Evolutionary conservation across 2,329 filamentous ascomycete genomes (phyloP), one percentile per base, ranked within the genome.

Genomic region (Diaporthe citri): DNA sequence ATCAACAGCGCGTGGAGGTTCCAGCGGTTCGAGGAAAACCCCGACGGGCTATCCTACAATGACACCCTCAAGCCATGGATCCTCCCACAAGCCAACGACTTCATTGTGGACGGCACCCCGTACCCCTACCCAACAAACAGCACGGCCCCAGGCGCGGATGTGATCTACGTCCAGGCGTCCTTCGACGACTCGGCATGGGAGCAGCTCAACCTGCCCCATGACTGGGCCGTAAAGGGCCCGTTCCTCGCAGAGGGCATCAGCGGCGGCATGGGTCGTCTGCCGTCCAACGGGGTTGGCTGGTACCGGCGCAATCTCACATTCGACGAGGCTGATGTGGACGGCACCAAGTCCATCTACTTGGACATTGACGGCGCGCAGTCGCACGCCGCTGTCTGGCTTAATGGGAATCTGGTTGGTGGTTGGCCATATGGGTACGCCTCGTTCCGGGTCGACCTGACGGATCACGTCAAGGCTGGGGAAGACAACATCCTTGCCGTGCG

Each of bases 311-410:
- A 79, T 2, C 10, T 89, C 1, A 77, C 78, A 0, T 72, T 86
- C 5, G 70, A 69, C 0, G 70, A 79, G 0, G 78, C 78, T 3
- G 85, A 87, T 25, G 73, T 77, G 25, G 81, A 80, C 12, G 34
- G 48, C 13, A 28, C 34, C n/a, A 87, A 86, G 71, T 79, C 81
- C 0, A 77, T 88, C 17, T 88, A 83, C 74, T 78, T 89, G 8
- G 87, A 89, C 34, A 78, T 89, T 34, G 87, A 89, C 74, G 87
- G 88, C 1, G 87, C 87, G 67, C 88, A 88, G 86, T 86, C 87
- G 0, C 88, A 88, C 74, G 82, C 87, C 4, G 84, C 84, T 25
- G 87, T 88, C 2, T 89, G 87, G 87, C 78, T 89, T 13, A 89
- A 89, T 67, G 87, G 86, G 1, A 77, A 84, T 13, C 77, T 89